Percentiles rank a stretch among this genome's conserved stretches.
phyloP scores from a whole-genome alignment of 2,329 filamentous ascomycete genomes.

The Colletotrichum brevisporum region DNA sequence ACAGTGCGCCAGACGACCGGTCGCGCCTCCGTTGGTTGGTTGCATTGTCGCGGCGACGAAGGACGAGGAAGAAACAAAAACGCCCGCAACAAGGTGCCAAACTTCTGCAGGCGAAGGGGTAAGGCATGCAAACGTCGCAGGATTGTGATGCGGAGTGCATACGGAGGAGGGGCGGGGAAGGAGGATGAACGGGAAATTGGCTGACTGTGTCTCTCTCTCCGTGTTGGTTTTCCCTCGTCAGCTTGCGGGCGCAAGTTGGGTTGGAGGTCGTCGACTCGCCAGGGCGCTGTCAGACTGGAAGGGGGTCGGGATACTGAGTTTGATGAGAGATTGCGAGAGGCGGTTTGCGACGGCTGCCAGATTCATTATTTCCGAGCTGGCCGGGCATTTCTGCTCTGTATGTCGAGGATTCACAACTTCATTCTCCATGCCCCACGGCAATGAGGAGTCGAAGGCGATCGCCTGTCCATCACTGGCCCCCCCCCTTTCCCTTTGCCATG shows the following conservation, averaged over 20 bases:
- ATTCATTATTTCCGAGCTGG: background rate
- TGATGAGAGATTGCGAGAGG: constrained; percentile 5
- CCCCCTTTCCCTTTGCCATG: background rate
- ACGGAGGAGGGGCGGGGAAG: background rate
- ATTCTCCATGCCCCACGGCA: background rate
- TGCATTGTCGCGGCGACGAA: too few relatives aligned
- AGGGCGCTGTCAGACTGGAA: background rate
- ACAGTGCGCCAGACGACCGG: too few relatives aligned
- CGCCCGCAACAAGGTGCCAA: background rate
- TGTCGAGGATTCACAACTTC: background rate
- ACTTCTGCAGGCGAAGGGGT: constrained; percentile 5
- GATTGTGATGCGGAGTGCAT: constrained; percentile 23
- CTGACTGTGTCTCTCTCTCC: background rate
- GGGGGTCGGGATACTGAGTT: too few relatives aligned
- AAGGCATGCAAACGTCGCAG: background rate
- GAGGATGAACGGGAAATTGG: background rate
- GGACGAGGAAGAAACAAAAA: background rate
- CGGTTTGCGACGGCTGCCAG: background rate
- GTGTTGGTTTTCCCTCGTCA: background rate
- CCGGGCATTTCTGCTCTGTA: background rate
- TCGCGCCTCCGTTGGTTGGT: too few relatives aligned
- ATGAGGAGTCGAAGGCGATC: too few relatives aligned
- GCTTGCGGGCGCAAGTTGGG: background rate
- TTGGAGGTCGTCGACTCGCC: background rate
- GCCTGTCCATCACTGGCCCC: too few relatives aligned